A percentile compares a stretch with the other conserved stretches of the same genome.
These are phyloP conservation scores for Lepidium africanum DNA, from an alignment of 345 rosid genomes.

Conservation along the genomic window DNA sequence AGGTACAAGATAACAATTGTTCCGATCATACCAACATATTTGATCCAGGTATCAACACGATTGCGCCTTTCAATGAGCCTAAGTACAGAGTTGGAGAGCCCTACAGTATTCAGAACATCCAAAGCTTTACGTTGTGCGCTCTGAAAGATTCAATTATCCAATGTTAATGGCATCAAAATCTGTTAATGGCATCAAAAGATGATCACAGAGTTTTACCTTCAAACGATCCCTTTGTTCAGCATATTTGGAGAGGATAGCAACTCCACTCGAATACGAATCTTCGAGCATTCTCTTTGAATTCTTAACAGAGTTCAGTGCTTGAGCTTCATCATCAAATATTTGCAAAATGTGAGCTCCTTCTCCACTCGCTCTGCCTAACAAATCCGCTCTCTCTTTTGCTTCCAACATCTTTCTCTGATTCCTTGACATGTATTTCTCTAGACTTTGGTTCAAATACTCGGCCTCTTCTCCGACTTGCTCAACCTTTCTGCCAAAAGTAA, in stretches of 20 bases:
- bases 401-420: constrained; percentile 63
- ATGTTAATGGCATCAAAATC: not conserved
- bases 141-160: constrained; percentile 23
- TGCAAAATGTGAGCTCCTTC: constrained; percentile 78
- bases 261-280: constrained; percentile 74
- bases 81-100: constrained; percentile 82
- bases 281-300: constrained; percentile 79
- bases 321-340: constrained; percentile 85
- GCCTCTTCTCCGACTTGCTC: constrained; percentile 91
- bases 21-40: constrained; percentile 67
- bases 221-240: constrained; percentile 87
- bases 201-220: constrained; percentile 42
- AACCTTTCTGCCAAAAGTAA: constrained; percentile 36
- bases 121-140: constrained; percentile 86
- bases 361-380: constrained; percentile 73
- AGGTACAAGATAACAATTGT: constrained; percentile 53
- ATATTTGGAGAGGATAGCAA: constrained; percentile 76
- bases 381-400: constrained; percentile 81
- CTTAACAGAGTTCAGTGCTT: constrained; percentile 76
- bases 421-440: constrained; percentile 59
- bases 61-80: constrained; percentile 89
- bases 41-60: constrained; percentile 84
- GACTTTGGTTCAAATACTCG: constrained; percentile 64
- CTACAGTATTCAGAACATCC: constrained; percentile 83
- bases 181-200: not conserved